These are phyloP conservation scores for Nemania abortiva DNA, from an alignment of 2,329 filamentous ascomycete species.

Conservation along the genomic window DNA sequence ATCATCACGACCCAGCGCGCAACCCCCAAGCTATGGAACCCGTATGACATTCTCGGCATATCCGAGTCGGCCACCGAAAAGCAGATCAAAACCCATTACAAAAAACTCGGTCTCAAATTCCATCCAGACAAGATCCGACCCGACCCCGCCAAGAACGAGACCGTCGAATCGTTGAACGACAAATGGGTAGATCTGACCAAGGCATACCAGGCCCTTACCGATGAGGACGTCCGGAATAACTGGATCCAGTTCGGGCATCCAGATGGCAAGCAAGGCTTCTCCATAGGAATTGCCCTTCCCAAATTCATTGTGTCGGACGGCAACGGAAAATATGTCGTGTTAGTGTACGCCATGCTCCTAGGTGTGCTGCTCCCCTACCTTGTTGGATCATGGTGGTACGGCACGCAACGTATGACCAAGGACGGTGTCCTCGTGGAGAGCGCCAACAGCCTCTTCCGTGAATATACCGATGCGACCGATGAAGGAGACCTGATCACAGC, in stretches of 20 bases:
- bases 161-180: slow-evolving; percentile 83
- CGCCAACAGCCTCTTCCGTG: slow-evolving; percentile 92
- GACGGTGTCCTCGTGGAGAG: slow-evolving; percentile 94
- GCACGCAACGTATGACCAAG: slow-evolving; percentile 90
- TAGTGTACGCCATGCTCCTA: slow-evolving; percentile 88
- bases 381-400: slow-evolving; percentile 99
- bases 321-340: slow-evolving; percentile 93
- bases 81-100: slow-evolving; percentile 92
- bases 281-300: slow-evolving; percentile 95
- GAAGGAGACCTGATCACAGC: slow-evolving; percentile 83
- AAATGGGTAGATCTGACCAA: slow-evolving; percentile 96
- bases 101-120: slow-evolving; percentile 83
- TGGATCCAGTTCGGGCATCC: slow-evolving; percentile 96
- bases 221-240: slow-evolving; percentile 97
- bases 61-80: slow-evolving; percentile 88
- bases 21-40: slow-evolving; percentile 88
- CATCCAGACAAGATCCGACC: slow-evolving; percentile 94
- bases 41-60: slow-evolving; percentile 92
- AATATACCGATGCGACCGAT: slow-evolving; percentile 87
- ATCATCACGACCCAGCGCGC: slow-evolving; percentile 82
- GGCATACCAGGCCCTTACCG: slow-evolving; percentile 96
- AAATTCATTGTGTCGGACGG: slow-evolving; percentile 93
- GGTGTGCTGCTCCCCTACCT: slow-evolving; percentile 92
- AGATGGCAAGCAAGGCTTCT: slow-evolving; percentile 97
- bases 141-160: slow-evolving; percentile 89